Base-by-base conservation (phyloP, 106 monocot species). In the Iris macrosiphon region DNA sequence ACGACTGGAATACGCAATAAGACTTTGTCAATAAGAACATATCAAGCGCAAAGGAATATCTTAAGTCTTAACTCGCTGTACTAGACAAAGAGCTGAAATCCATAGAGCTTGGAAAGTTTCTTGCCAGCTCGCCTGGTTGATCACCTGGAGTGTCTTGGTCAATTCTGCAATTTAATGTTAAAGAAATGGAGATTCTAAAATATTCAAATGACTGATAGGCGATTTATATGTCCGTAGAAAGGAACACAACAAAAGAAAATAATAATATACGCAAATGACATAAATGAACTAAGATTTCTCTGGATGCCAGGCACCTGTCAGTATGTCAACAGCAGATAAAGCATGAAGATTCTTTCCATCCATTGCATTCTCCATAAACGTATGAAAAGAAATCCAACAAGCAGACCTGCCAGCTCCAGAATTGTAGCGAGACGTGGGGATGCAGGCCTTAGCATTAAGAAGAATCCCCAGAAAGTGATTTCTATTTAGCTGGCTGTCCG, bases 71-170 rank as follows among this genome's bases (percentile, higher is more conserved):
- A 94, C 95, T 72, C 89, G 73, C 69, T 95, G 85, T n/a, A 89
- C 70, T 63, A 89, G 82, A 18, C 82, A 70, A 28, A 89, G 85
- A 46, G 82, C 76, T 27, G 95, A 89, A 70, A 89, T 28, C 95
- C 95, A 95, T 24, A 95, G 74, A 69, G 85, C 85, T 69, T 75
- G 75, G 71, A 95, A 95, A 12, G 95, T 89, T 39, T 95, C 95
- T 53, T 89, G 95, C 95, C 95, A 95, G 63, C 71, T 85, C 20
- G 95, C 89, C 45, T 76, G 73, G 54, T 95, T 95, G 52, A 80
- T 43, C 35, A 82, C 68, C 79, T 85, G 85, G 31, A 85, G 79
- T 41, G 82, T 73, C 68, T 66, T 89, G 12, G 65, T 82, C 68
- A 89, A 40, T 55, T 82, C 95, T 95, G 76, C 26, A 56, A 55